phyloP scores from a whole-genome alignment of 225 moss, liverwort and hornwort species.

The Pseudisothecium myosuroides region DNA sequence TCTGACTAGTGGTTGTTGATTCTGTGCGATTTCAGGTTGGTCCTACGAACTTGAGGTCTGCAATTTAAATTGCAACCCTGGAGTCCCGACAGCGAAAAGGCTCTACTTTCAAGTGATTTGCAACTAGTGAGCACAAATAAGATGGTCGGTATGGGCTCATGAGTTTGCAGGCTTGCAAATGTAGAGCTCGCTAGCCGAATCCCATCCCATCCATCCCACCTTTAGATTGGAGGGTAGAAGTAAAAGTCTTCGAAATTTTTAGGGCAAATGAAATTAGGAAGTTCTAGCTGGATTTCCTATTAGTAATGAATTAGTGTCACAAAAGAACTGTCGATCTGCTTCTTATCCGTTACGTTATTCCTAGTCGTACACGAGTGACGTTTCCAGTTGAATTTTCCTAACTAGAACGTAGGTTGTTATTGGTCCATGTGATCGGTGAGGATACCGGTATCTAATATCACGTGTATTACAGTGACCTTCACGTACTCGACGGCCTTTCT shows the following conservation, averaged over 20 bases:
- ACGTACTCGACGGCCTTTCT: background rate
- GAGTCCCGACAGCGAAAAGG: background rate
- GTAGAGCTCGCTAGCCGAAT: background rate
- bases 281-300: background rate
- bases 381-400: background rate
- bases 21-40: slow-evolving; percentile 10
- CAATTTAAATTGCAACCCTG: slow-evolving; percentile 9
- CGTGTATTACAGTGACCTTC: background rate
- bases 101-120: background rate
- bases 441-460: background rate
- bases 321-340: background rate
- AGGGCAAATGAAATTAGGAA: background rate
- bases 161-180: background rate
- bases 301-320: background rate
- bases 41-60: slow-evolving; percentile 4
- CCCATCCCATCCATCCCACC: background rate
- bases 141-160: background rate
- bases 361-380: background rate
- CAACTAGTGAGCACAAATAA: background rate
- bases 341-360: too few species aligned
- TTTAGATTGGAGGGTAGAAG: background rate
- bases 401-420: background rate
- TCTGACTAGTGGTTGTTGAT: background rate
- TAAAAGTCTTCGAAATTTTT: too few species aligned
- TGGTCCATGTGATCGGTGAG: background rate